A percentile compares a stretch with the other conserved stretches of the same genome.
Evolutionary conservation across 345 rosid species (phyloP).

Genomic region (sweet orange (Citrus sinensis)): DNA sequence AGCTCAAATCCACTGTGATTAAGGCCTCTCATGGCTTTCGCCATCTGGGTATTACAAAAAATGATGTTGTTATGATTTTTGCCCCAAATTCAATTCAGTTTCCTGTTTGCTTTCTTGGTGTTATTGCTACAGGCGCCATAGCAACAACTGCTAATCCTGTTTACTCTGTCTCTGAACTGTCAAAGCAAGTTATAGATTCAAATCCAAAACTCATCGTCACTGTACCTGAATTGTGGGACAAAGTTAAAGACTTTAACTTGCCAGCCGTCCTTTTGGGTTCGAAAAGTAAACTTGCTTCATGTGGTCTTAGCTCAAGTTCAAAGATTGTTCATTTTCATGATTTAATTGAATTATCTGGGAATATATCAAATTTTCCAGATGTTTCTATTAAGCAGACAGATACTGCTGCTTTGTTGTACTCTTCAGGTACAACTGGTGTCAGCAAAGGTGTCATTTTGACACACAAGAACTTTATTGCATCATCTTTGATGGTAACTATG

Average conservation of each 20-base stretch:
- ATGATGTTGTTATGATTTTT: conserved; percentile 67
- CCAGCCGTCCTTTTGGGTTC: conserved; percentile 62
- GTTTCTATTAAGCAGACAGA: conserved; percentile 55
- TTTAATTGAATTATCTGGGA: conserved; percentile 45
- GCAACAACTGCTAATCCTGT: conserved; percentile 77
- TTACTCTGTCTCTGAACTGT: conserved; percentile 59
- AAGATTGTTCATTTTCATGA: conserved; percentile 37
- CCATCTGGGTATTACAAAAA: conserved; percentile 59
- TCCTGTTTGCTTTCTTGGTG: conserved; percentile 72
- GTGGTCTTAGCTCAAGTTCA: conserved; percentile 14
- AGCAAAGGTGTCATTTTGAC: conserved; percentile 88
- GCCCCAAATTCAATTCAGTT: conserved; percentile 79
- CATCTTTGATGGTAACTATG: conserved; percentile 40
- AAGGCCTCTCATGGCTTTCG: conserved; percentile 64
- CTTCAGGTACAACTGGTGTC: conserved; percentile 87
- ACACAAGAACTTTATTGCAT: conserved; percentile 76
- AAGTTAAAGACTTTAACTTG: conserved; percentile 51
- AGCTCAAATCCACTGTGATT: conserved; percentile 51
- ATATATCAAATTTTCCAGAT: conserved; percentile 40
- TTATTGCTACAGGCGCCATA: conserved; percentile 62
- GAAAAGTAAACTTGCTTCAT: conserved; percentile 16
- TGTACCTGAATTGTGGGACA: conserved; percentile 56
- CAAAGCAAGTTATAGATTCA: conserved; percentile 70
- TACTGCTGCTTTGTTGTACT: conserved; percentile 65
- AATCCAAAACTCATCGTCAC: conserved; percentile 65